phyloP scores from a whole-genome alignment of 169 alveolate species.

The Babesia bovis region DNA sequence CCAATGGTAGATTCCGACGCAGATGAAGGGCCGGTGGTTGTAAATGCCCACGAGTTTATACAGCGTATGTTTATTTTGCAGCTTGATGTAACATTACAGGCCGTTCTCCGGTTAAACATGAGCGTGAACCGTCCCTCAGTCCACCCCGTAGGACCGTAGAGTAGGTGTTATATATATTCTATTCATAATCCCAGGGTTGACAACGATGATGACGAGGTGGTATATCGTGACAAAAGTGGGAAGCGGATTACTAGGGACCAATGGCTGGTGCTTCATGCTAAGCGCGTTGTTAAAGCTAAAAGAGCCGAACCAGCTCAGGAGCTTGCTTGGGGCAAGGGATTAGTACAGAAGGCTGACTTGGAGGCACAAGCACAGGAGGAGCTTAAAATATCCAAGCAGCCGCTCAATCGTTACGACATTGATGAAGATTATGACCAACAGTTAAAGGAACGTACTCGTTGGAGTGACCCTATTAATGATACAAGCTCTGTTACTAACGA shows the following conservation, averaged over 20 bases:
- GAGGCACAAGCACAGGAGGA: constrained; percentile 45
- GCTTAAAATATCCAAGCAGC: constrained; percentile 25
- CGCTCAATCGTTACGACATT: constrained; percentile 54
- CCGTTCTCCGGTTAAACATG: background rate
- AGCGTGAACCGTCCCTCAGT: constrained; percentile 35
- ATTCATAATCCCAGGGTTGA: background rate
- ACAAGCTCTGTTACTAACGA: background rate
- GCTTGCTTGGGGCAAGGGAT: constrained; percentile 65
- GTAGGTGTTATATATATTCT: constrained; percentile 1
- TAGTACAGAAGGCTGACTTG: constrained; percentile 50
- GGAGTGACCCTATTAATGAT: constrained; percentile 56
- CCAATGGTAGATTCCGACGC: constrained; percentile 39
- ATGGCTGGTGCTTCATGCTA: constrained; percentile 42
- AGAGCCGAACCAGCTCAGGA: constrained; percentile 23
- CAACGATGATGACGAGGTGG: constrained; percentile 49
- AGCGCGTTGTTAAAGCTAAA: background rate
- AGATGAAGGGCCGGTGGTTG: constrained; percentile 30
- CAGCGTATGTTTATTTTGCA: background rate
- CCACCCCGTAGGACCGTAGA: constrained; percentile 55
- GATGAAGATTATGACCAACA: constrained; percentile 57
- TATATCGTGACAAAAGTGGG: constrained; percentile 65
- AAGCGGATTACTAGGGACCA: constrained; percentile 51
- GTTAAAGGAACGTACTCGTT: constrained; percentile 26
- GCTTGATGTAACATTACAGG: background rate
- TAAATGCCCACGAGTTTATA: constrained; percentile 16